Percentiles rank a stretch among this genome's conserved stretches.
These are phyloP conservation scores for Rutstroemia sp. DNA, from an alignment of 2,329 filamentous ascomycete genomes.

Conservation along the genomic window DNA sequence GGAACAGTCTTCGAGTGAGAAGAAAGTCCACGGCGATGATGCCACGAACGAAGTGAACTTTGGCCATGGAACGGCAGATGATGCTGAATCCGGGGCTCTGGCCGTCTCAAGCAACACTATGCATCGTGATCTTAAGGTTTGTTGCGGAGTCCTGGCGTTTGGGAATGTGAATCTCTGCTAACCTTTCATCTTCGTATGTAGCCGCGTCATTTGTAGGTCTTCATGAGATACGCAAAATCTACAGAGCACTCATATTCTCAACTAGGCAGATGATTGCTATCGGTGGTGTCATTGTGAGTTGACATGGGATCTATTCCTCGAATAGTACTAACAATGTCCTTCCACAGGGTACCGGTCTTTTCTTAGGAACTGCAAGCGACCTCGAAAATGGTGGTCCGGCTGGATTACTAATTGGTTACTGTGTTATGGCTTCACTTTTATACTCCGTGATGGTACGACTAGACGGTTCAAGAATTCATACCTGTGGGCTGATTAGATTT, in stretches of 20 bases:
- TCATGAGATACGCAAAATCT: neutral
- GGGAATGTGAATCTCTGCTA: neutral
- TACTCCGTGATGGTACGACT: neutral
- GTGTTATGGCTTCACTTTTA: neutral
- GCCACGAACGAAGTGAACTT: neutral
- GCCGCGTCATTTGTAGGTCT: neutral
- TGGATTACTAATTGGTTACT: neutral
- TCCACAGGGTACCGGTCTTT: neutral
- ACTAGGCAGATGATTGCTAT: neutral
- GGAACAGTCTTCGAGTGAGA: neutral
- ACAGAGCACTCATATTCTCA: neutral
- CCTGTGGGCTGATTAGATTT: too few species aligned
- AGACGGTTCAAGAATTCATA: neutral
- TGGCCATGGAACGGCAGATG: neutral
- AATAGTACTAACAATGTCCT: neutral
- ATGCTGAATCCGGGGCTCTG: neutral
- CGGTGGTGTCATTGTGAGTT: neutral
- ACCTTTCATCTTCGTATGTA: neutral
- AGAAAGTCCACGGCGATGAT: neutral
- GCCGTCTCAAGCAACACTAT: neutral
- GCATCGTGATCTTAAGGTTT: neutral
- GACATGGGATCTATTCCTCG: neutral
- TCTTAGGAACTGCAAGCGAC: neutral
- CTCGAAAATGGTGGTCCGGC: neutral
- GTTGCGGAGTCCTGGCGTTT: neutral